Base-by-base conservation (phyloP, 768 basidiomycete genomes). In the Phylloporus sp. region DNA sequence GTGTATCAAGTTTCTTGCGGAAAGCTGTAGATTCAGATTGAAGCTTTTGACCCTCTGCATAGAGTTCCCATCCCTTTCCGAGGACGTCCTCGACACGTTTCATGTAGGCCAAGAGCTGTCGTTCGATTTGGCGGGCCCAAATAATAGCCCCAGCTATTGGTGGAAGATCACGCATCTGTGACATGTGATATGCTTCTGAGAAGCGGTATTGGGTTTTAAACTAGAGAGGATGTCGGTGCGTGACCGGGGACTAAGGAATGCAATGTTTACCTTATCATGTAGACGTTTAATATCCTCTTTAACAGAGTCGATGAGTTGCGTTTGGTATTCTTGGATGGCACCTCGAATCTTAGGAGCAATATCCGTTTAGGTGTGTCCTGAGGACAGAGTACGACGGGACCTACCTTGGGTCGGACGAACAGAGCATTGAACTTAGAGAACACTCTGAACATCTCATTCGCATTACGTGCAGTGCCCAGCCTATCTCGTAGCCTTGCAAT, bases 391-490 rank as follows among this genome's bases (percentile, higher is more conserved):
- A 6, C 23, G 56, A 31, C 2, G 18, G 6, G 6, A 6, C 74
- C 29, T 39, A 93, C 93, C 83, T 97, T 97, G 9, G 93, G 95
- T 53, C 95, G 77, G 31, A 98, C 95, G 65, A 98, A 97, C 31
- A 98, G 72, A 0, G 94, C 91, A 66, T 99, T 98, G 76, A 97
- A 98, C 71, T 95, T 95, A 16, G 92, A 95, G 71, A 99, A 98
- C 40, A 98, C 95, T 46, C 95, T 80, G 73, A 99, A 98, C 97
- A 98, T 99, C 73, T 98, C 97, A 67, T 97, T 95, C 15, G 97
- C 95, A 67, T 97, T 99, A 28, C 94, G 76, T 22, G 97, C 97
- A 15, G 93, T 95, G 13, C 93, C 97, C 11, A 98, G 77, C 52
- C 91, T 79, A 70, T 97, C 95, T 23, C 95, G 80, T 42, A 99